Conservation (phyloP, 148 eudicot species). For the Arctostaphylos glauca region DNA sequence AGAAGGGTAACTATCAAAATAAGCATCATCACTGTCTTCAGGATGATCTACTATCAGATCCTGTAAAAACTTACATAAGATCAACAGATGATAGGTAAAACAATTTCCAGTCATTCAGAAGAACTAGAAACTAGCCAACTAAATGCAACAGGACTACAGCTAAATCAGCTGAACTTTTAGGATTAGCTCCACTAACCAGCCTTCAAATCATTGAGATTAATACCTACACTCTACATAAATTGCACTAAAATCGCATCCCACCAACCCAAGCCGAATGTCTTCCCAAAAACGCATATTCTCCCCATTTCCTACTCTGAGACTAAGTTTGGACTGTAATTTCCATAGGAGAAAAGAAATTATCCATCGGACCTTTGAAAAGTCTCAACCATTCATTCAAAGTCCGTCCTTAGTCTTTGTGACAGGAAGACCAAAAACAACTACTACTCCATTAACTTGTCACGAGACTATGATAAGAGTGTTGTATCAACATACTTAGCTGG, state of each 20-base stretch:
- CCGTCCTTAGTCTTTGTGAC: not conserved
- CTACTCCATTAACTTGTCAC: not conserved
- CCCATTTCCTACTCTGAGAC: not conserved
- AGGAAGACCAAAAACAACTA: not conserved
- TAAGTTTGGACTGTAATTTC: not conserved
- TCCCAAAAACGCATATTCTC: not conserved
- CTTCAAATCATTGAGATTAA: not conserved
- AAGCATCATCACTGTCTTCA: slow-evolving; percentile 42
- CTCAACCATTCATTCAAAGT: not conserved
- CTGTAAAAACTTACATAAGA: slow-evolving; percentile 36
- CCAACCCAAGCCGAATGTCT: not conserved
- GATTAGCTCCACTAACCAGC: not conserved
- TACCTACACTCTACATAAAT: not conserved
- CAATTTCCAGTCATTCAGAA: not conserved
- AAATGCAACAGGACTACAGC: not conserved
- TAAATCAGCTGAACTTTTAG: not conserved
- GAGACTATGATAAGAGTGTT: not conserved
- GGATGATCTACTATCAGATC: slow-evolving; percentile 31
- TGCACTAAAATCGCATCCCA: not conserved
- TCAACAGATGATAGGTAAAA: not conserved
- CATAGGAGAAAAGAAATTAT: not conserved
- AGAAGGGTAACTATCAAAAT: slow-evolving; percentile 42
- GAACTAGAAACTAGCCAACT: slow-evolving; percentile 1
- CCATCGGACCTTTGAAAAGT: not conserved
- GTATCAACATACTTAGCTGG: not conserved